Evolutionary conservation across 129 eudicot species (phyloP).

Genomic region (carrot (Daucus carota)): DH1_v3.0 NC_030383.2:10195501-10196000

Average conservation of each 20-base stretch:
- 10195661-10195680: background rate
- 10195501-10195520: background rate
- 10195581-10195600: constrained; percentile 16
- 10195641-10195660: constrained; percentile 3
- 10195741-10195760: constrained; percentile 2
- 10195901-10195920: background rate
- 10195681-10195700: background rate
- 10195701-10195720: background rate
- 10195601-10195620: constrained; percentile 17
- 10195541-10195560: background rate
- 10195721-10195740: constrained; percentile 16
- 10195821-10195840: background rate
- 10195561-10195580: background rate
- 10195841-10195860: background rate
- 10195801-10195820: constrained; percentile 5
- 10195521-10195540: background rate
- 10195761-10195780: constrained; percentile 1
- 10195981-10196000: constrained; percentile 12
- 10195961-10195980: background rate
- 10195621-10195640: constrained; percentile 8
- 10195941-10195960: background rate
- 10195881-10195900: background rate
- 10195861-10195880: background rate
- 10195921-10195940: background rate
- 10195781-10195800: background rate